Base-by-base conservation (phyloP, 768 basidiomycete species). In the Sistotremastrum suecicum region DNA sequence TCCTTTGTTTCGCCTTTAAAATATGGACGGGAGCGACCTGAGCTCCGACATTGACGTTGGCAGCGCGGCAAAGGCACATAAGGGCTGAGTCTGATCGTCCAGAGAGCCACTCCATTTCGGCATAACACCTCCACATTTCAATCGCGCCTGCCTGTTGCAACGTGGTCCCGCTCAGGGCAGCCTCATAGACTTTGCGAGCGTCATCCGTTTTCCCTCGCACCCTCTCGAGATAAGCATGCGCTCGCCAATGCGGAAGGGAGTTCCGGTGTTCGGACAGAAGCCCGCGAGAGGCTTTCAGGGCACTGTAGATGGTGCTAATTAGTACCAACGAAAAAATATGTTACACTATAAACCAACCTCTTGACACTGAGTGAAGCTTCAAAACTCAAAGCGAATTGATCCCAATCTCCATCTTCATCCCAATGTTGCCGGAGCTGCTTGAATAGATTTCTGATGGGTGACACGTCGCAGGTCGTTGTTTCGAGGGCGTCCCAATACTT, bases 81-180 rank as follows among this genome's bases (percentile, higher is more conserved):
- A 76, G 57, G 9, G 79, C 70, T 34, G 69, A 65, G 33, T 74
- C 69, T 12, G 64, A 56, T 33, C 69, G 53, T 1, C 75, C 71
- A 9, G 65, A 58, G 7, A 85, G 57, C 86, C 86, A 90, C 59
- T 87, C 85, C 71, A 85, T 72, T 53, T 89, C 80, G 1, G 79
- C 81, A 83, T 84, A 89, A 53, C 80, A 75, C 77, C 78, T 86
- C 82, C 82, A 89, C 49, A 89, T 56, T 46, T 58, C 59, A 20
- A 70, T 65, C 10, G 62, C 55, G 33, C 65, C 70, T 4, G 56
- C 55, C 33, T 63, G 60, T 7, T 58, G 43, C 29, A 64, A 60
- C 3, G 66, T 62, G 1, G 75, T 64, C 5, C 72, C 63, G 37
- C 69, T 62, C 12, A 85, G 70, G 5, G 83, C 67, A 1, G 78